A percentile compares a stretch with the other conserved stretches of the same genome.
These are phyloP conservation scores for Bodo saltans DNA, from an alignment of 78 protist genomes.

Conservation along the genomic window DNA sequence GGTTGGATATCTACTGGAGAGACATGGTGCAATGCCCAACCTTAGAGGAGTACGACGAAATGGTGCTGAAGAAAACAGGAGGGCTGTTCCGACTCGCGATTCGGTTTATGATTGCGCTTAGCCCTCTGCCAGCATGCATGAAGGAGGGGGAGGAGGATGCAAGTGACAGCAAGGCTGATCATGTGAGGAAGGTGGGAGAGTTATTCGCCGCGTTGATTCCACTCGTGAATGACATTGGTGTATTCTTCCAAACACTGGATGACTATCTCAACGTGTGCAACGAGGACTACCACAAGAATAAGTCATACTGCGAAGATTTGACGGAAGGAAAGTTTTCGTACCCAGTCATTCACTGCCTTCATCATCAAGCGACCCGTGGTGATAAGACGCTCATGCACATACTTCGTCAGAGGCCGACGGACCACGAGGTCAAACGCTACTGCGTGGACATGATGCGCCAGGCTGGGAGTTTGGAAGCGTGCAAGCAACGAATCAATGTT, in stretches of 20 bases:
- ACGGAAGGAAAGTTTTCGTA: constrained; percentile 92
- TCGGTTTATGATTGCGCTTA: constrained; percentile 54
- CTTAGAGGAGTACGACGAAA: constrained; percentile 63
- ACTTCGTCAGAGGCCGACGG: too few relatives aligned
- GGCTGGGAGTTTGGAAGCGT: too few relatives aligned
- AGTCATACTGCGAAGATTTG: constrained; percentile 73
- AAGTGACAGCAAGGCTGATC: too few relatives aligned
- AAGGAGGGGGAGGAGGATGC: constrained; percentile 22
- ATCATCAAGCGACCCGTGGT: too few relatives aligned
- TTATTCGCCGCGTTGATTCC: constrained; percentile 25
- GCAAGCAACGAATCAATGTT: too few relatives aligned
- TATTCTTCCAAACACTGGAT: constrained; percentile 83
- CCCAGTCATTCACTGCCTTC: too few relatives aligned
- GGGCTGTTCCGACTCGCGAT: constrained; percentile 77
- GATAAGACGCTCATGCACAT: too few relatives aligned
- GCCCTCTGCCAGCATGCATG: too few relatives aligned
- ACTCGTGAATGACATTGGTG: constrained; percentile 66
- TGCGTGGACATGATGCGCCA: too few relatives aligned
- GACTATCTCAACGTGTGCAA: constrained; percentile 81
- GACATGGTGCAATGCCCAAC: constrained; percentile 73
- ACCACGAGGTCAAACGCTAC: too few relatives aligned
- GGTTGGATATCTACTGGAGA: constrained; percentile 81
- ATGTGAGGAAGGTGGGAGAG: too few relatives aligned
- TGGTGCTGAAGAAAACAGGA: constrained; percentile 79
- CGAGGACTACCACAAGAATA: constrained; percentile 44